phyloP scores from a whole-genome alignment of 169 alveolate genomes.

The Eimeria praecox region DNA sequence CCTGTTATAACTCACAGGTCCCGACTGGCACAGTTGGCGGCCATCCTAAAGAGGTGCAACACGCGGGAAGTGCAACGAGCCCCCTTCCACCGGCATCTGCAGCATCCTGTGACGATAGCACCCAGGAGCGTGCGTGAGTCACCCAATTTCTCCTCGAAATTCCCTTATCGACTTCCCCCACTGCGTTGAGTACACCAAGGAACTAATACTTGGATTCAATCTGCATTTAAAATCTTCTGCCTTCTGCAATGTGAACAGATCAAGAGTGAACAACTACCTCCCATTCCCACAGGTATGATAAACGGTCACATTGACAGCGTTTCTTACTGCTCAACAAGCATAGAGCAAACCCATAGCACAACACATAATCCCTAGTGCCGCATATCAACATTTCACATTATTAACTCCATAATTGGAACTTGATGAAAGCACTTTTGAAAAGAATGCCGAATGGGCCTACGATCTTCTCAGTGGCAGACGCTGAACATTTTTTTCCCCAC shows the following conservation, averaged over 20 bases:
- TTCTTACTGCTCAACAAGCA: no score
- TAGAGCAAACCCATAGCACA: no score
- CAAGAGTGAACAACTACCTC: background rate
- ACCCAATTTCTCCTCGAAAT: background rate
- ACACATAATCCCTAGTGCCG: no score
- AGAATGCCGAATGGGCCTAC: background rate
- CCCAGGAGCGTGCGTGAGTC: constrained; percentile 76
- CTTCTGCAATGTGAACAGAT: constrained; percentile 40
- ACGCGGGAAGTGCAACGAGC: background rate
- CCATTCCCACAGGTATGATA: constrained; percentile 11
- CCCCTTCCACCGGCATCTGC: background rate
- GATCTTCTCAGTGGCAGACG: background rate
- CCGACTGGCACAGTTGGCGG: background rate
- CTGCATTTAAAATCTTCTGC: background rate
- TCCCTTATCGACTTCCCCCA: background rate
- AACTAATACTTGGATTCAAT: background rate
- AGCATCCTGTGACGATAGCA: background rate
- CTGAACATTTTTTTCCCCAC: background rate
- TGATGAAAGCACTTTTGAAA: background rate
- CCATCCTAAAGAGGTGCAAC: background rate
- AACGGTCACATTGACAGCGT: background rate
- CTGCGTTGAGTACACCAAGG: background rate
- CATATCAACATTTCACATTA: no score
- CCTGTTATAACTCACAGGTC: background rate
- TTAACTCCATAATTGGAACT: no score